A percentile compares a stretch with the other conserved stretches of the same genome.
Evolutionary conservation across 75 land plant species (phyloP).

Genomic region (Selaginella tamariscina): DNA sequence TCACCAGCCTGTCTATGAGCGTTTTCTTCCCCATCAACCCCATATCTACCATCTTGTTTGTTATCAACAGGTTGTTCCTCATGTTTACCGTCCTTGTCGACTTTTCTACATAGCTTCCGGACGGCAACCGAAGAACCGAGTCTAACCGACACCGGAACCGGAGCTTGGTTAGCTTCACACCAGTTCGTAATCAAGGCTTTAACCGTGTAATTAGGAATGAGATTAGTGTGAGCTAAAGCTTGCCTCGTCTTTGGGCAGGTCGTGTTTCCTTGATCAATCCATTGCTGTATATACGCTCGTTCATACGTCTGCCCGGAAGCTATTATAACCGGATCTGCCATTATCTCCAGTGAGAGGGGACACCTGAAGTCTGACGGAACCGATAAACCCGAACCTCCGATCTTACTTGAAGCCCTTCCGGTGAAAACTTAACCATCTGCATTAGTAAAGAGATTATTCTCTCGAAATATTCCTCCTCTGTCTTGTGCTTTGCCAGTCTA

Average conservation of each 20-base stretch:
- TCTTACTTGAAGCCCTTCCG: too few species aligned
- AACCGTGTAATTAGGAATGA: slow-evolving; percentile 49
- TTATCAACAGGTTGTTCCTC: too few species aligned
- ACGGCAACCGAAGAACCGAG: slow-evolving; percentile 3
- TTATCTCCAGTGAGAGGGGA: slow-evolving; percentile 48
- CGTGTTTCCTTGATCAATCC: slow-evolving; percentile 47
- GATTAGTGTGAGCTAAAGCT: slow-evolving; percentile 32
- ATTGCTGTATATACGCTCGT: slow-evolving; percentile 43
- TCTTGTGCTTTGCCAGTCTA: not conserved
- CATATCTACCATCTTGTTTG: too few species aligned
- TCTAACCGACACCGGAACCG: slow-evolving; percentile 24
- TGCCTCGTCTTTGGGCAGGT: slow-evolving; percentile 53
- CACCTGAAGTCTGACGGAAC: slow-evolving; percentile 39
- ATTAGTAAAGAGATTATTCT: not conserved
- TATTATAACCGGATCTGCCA: slow-evolving; percentile 56
- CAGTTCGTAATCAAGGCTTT: slow-evolving; percentile 48
- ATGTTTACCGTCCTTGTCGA: too few species aligned
- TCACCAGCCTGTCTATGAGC: too few species aligned
- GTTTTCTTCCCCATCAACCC: too few species aligned
- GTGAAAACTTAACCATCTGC: not conserved
- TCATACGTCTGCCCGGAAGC: slow-evolving; percentile 71
- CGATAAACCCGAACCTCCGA: not conserved
- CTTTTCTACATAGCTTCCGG: too few species aligned
- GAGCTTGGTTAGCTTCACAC: slow-evolving; percentile 34
- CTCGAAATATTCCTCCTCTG: not conserved